phyloP scores from a whole-genome alignment of 345 rosid genomes.

The Populus deltoides region DNA sequence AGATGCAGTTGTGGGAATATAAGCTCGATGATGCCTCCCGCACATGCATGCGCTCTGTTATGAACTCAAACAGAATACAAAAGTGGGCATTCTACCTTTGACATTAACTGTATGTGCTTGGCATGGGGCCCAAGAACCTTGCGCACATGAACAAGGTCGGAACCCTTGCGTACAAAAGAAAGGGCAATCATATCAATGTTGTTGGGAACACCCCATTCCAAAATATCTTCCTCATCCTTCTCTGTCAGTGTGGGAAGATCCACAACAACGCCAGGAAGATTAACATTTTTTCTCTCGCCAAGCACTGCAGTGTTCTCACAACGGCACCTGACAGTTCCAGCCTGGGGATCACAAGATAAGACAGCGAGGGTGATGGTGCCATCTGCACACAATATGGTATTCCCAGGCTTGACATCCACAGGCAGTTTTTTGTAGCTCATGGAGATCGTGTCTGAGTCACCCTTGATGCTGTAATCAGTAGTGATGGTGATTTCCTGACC shows the following conservation, averaged over 20 bases:
- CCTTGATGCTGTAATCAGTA: constrained; percentile 74
- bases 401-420: constrained; percentile 69
- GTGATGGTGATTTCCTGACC: constrained; percentile 46
- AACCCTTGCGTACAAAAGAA: constrained; percentile 90
- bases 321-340: constrained; percentile 82
- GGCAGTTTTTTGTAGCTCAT: constrained; percentile 92
- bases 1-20: neutral
- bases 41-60: neutral
- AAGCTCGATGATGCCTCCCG: neutral
- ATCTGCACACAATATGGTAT: constrained; percentile 75
- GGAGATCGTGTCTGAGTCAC: constrained; percentile 59
- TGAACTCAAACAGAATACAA: neutral
- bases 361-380: constrained; percentile 79
- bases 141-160: constrained; percentile 82
- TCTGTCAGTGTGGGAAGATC: constrained; percentile 89
- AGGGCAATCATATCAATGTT: constrained; percentile 84
- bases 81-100: constrained; percentile 53
- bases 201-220: constrained; percentile 85
- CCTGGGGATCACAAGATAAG: constrained; percentile 57
- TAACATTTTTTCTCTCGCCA: constrained; percentile 92
- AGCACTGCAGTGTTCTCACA: constrained; percentile 79
- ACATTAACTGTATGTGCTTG: constrained; percentile 70
- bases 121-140: constrained; percentile 81
- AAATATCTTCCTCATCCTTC: constrained; percentile 83
- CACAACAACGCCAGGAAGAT: constrained; percentile 89